Evolutionary conservation across 306 rosid genomes (phyloP), one percentile per base, ranked within the genome.

Genomic region (Cicer chorassanicum): DNA sequence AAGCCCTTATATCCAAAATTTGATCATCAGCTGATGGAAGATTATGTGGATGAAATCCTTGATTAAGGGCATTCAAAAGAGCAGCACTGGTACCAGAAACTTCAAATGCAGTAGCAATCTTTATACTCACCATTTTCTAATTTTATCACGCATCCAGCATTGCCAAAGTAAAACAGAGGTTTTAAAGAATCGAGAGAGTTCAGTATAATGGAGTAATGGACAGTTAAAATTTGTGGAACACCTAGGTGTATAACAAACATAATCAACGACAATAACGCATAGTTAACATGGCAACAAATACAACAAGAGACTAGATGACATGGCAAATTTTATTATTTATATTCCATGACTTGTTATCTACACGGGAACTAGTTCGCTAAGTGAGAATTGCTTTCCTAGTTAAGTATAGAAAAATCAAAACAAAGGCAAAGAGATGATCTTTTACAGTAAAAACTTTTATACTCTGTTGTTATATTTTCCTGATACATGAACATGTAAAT

Each of bases 21-120:
- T 51, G 88, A 80, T 79, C 88, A 42, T 72, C 76, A 72, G 56
- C 65, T 57, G 89, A 80, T 62, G 69, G 72, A 63, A 72, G 70
- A 81, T 63, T 54, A 21, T 80, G 84, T 68, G 74, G 70, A 61
- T 66, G 82, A 48, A 72, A 65, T 66, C 71, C 84, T 61, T 80
- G 85, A 70, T 73, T 56, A 76, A 65, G 29, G 42, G 65, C 81
- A 75, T 83, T 86, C 10, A 70, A 60, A 62, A 88, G 78, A 46
- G 78, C 76, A 34, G 81, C 64, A 0, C 29, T 8, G 19, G 80
- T 73, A 55, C 46, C 21, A 68, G 94, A 73, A 82, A 83, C 90
- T 83, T 86, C 84, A 76, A 87, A 87, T 73, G 98, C 96, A 89
- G 41, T 18, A 41, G 70, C 2, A 45, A 12, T 24, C 57, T 46